Evolutionary conservation across 352 stramenopile genomes (phyloP), one percentile per base, ranked within the genome.

Genomic region (Sclerospora graminicola): DNA sequence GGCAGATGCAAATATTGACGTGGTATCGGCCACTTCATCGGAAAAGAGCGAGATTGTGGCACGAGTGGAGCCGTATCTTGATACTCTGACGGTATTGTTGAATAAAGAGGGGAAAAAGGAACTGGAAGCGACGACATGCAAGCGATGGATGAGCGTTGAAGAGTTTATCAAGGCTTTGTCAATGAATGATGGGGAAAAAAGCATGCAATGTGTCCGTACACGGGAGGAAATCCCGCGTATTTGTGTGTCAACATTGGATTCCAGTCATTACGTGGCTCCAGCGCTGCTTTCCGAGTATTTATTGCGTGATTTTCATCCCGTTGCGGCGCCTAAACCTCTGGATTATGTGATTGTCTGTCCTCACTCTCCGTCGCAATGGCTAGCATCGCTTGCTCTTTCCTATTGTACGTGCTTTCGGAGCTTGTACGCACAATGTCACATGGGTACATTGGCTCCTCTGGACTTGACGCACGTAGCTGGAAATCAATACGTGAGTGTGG

Each of bases 281-380:
- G 55, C 60, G 18, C 36, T 71, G n/a, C 50, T 89, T 50, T 84
- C 77, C 20, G 77, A 87, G 66, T 86, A 77, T 67, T 59, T 70
- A 64, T 70, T 89, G 45, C 77, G 77, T 26, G 58, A 66, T 45
- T 62, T 89, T n/a, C 66, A 85, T 37, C 77, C 77, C 1, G 61
- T 87, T 7, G 60, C 65, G 13, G 60, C 61, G 6, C 57, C 69
- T 1, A 89, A 89, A 49, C 71, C 71, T 18, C 49, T 86, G 20
- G 75, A 89, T 37, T 89, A 85, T 41, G 71, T 69, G 9, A 68
- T 89, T 24, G 60, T 89, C 20, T 89, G 77, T 20, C 77, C 77
- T 4, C 64, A 80, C 2, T 82, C 77, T 45, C 77, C 69, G 1
- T 69, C 64, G 0, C 66, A 89, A 31, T 89, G 77, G 77, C 66